Evolutionary conservation across 2,329 filamentous ascomycete species (phyloP).

Genomic region (Tympanopsis confertula): DNA sequence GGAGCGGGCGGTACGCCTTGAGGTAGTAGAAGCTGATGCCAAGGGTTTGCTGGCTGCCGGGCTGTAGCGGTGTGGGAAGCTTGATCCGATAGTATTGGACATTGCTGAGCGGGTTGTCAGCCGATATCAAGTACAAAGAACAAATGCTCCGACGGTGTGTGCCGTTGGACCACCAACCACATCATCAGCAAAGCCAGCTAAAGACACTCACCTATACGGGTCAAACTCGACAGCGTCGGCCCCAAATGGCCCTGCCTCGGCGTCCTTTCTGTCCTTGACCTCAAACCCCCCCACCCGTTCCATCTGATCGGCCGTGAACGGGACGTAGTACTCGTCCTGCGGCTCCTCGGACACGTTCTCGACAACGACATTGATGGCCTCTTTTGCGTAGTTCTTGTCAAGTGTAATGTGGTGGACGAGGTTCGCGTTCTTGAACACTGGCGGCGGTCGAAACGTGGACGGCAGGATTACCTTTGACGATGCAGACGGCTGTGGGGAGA

Average conservation of each 20-base stretch:
- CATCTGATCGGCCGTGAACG: slow-evolving; percentile 69
- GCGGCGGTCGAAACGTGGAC: slow-evolving; percentile 67
- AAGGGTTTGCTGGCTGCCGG: slow-evolving; percentile 71
- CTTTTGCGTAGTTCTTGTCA: slow-evolving; percentile 83
- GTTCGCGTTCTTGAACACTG: slow-evolving; percentile 89
- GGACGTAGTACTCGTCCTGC: slow-evolving; percentile 83
- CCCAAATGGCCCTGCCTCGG: slow-evolving; percentile 52
- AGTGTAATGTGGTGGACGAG: slow-evolving; percentile 80
- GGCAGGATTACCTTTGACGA: slow-evolving; percentile 49
- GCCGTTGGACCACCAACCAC: slow-evolving; percentile 5
- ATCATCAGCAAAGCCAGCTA: slow-evolving; percentile 5
- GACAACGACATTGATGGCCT: slow-evolving; percentile 86
- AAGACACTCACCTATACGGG: slow-evolving; percentile 34
- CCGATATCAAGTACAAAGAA: not conserved
- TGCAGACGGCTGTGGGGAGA: slow-evolving; percentile 23
- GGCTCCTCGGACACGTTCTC: slow-evolving; percentile 72
- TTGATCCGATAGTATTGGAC: slow-evolving; percentile 75
- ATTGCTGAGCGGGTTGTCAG: slow-evolving; percentile 33
- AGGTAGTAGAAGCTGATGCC: slow-evolving; percentile 77
- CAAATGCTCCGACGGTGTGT: slow-evolving; percentile 8
- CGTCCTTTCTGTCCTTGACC: slow-evolving; percentile 82
- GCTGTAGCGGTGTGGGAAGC: slow-evolving; percentile 63
- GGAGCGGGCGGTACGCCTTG: slow-evolving; percentile 68
- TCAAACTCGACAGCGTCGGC: slow-evolving; percentile 59
- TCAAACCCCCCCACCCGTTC: slow-evolving; percentile 74